phyloP scores from a whole-genome alignment of 192 early-diverging fungal species.

The Linderina pennispora region DNA sequence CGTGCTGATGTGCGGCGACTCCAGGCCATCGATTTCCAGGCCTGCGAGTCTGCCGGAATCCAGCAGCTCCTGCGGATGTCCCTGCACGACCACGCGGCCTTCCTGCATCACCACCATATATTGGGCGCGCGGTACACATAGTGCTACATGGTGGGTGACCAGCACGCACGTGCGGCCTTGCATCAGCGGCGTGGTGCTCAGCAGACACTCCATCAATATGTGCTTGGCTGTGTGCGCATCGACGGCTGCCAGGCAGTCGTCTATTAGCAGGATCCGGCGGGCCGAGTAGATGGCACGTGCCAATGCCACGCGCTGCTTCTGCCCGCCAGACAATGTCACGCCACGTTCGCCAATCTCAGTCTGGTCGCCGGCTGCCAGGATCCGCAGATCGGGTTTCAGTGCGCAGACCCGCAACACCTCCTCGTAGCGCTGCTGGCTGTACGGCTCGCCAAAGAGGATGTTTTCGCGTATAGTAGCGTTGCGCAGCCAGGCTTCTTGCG shows the following conservation, averaged over 20 bases:
- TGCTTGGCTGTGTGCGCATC: slow-evolving; percentile 91
- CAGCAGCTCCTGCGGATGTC: slow-evolving; percentile 47
- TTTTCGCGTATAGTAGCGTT: slow-evolving; percentile 72
- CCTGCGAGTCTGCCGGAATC: slow-evolving; percentile 27
- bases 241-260: slow-evolving; percentile 88
- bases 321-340: slow-evolving; percentile 72
- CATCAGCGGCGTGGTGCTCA: slow-evolving; percentile 55
- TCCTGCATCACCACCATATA: slow-evolving; percentile 57
- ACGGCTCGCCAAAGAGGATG: slow-evolving; percentile 76
- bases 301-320: slow-evolving; percentile 76
- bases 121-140: slow-evolving; percentile 46
- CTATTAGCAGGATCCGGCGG: slow-evolving; percentile 60
- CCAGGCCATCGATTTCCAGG: slow-evolving; percentile 4
- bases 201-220: slow-evolving; percentile 70
- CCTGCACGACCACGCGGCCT: slow-evolving; percentile 49
- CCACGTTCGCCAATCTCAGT: slow-evolving; percentile 90
- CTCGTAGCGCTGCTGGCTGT: slow-evolving; percentile 64
- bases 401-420: slow-evolving; percentile 76
- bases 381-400: slow-evolving; percentile 73
- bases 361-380: slow-evolving; percentile 73
- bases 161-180: slow-evolving; percentile 69
- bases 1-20: slow-evolving; percentile 29
- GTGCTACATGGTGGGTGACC: slow-evolving; percentile 76
- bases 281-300: slow-evolving; percentile 77
- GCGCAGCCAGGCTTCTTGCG: slow-evolving; percentile 69